A percentile compares a stretch with the other conserved stretches of the same genome.
phyloP scores from a whole-genome alignment of 352 stramenopile species.

The Ophiocytium majus region DNA sequence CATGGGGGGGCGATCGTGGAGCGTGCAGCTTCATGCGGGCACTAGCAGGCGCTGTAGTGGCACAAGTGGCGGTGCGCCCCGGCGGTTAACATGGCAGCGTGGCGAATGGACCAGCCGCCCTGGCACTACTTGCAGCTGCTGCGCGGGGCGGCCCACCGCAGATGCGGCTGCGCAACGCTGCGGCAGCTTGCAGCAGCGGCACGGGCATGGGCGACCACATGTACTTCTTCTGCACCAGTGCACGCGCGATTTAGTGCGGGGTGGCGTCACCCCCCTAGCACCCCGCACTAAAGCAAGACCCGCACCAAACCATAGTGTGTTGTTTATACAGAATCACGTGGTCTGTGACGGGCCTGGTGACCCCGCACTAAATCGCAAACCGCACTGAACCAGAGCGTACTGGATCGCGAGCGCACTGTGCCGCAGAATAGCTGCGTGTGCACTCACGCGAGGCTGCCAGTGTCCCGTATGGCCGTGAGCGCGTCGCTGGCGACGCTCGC shows the following conservation, averaged over 20 bases:
- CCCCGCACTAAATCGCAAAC: too few species aligned
- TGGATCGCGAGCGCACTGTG: not conserved
- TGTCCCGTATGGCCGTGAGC: not conserved
- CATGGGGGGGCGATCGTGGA: not conserved
- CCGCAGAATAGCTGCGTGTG: not conserved
- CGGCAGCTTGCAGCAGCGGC: too few species aligned
- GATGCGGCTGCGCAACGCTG: too few species aligned
- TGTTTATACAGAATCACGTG: too few species aligned
- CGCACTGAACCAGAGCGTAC: too few species aligned
- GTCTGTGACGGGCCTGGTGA: too few species aligned
- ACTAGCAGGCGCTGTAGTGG: not conserved
- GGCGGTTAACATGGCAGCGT: not conserved
- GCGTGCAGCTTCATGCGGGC: not conserved
- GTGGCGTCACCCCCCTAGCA: not conserved
- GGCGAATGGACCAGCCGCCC: not conserved
- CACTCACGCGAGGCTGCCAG: not conserved
- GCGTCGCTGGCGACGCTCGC: not conserved
- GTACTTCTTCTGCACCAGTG: too few species aligned
- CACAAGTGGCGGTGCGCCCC: not conserved
- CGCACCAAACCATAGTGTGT: not conserved
- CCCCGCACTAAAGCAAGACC: not conserved
- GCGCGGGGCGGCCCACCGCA: too few species aligned
- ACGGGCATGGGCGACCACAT: too few species aligned
- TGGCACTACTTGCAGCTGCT: too few species aligned
- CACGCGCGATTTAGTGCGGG: not conserved